Percentiles rank a stretch among this genome's conserved stretches.
These are phyloP conservation scores for Ustilago crameri DNA, from an alignment of 1,284 basidiomycete genomes.

Conservation along the genomic window DNA sequence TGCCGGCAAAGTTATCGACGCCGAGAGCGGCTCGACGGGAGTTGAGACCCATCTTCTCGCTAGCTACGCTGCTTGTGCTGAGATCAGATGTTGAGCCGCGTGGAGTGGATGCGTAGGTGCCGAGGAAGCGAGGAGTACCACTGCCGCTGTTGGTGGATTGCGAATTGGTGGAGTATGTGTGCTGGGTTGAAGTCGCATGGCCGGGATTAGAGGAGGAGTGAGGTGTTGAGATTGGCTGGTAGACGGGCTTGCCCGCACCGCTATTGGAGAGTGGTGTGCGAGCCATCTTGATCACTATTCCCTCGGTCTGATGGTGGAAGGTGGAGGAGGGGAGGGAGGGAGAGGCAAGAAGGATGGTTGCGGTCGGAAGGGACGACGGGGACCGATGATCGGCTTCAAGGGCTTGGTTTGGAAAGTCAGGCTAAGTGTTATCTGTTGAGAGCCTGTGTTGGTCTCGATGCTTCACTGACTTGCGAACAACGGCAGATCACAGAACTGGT, in stretches of 20 bases:
- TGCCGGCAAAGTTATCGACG: not conserved
- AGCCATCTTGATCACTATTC: constrained; percentile 1
- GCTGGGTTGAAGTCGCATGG: constrained; percentile 16
- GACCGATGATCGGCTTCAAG: too few species aligned
- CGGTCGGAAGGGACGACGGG: too few species aligned
- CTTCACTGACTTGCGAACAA: not conserved
- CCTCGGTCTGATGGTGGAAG: not conserved
- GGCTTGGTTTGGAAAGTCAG: too few species aligned
- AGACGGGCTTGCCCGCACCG: not conserved
- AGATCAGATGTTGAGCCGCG: constrained; percentile 14
- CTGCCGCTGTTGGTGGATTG: constrained; percentile 21
- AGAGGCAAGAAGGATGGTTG: too few species aligned
- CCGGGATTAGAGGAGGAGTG: constrained; percentile 8
- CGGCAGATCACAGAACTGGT: too few species aligned
- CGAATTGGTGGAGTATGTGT: constrained; percentile 20
- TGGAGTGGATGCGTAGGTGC: not conserved
- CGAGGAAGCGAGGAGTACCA: constrained; percentile 12
- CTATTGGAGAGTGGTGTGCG: not conserved
- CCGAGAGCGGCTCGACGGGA: not conserved
- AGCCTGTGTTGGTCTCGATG: too few species aligned
- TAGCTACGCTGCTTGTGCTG: constrained; percentile 18
- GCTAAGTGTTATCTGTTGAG: too few species aligned
- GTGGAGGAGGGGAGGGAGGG: not conserved
- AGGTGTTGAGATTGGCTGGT: constrained; percentile 13
- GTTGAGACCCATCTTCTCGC: constrained; percentile 7